Evolutionary conservation across 345 rosid genomes (phyloP), one percentile per base, ranked within the genome.

Genomic region (Rhizophora apiculata): DNA sequence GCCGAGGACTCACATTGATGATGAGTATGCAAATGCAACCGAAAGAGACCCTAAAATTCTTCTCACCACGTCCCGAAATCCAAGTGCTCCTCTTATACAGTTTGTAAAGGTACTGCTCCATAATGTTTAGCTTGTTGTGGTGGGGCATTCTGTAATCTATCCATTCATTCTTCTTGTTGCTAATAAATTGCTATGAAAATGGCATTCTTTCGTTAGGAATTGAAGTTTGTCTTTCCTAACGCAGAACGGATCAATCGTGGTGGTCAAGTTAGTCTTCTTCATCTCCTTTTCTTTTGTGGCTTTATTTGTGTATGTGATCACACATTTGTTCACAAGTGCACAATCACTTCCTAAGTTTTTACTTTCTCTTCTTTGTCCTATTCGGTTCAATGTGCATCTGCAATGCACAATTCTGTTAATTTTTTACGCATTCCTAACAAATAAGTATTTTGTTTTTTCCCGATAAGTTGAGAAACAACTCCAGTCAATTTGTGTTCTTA

Each of bases 21-120:
- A 53, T 53, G 57, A 53, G 57, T 19, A 53, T 53, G 57, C 57
- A 53, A 53, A 53, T 53, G 57, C 57, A 2, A 53, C 57, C 10
- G 57, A 53, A 53, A 53, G 57, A 18, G 57, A 53, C 57, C 57
- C 96, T 11, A 92, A 87, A 78, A 92, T 95, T 73, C 60, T 92
- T 82, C 65, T 95, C 62, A 95, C 97, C 51, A 89, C 97, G 0
- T 95, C 99, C 20, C 77, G 97, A 73, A 77, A 92, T 80, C 96
- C 97, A 5, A 92, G 93, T 87, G 87, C 90, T 63, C 92, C 96
- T 2, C 93, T 95, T 31, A 64, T 81, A 3, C 89, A 86, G 54
- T 95, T 92, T 67, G 86, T 85, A 8, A 90, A 92, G 99, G 96
- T 89, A 32, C 4, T 43, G 18, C 18, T 43, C 49, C 3, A 13